Evolutionary conservation across 2,329 filamentous ascomycete genomes (phyloP).

Genomic region (Xylariaceae sp.): DNA sequence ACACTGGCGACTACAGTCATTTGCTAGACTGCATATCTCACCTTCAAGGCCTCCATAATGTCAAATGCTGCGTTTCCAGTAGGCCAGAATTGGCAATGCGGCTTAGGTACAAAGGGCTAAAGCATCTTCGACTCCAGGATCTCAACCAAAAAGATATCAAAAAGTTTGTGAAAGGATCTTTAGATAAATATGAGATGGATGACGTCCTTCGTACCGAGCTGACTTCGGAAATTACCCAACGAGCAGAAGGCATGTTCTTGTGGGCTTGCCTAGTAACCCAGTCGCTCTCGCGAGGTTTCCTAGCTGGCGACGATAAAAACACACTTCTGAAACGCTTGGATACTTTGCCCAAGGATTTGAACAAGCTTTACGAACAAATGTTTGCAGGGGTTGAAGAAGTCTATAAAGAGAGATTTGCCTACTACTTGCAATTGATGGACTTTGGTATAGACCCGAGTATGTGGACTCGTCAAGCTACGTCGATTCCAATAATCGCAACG

Average conservation of each 20-base stretch:
- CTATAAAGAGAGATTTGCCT: constrained; percentile 5
- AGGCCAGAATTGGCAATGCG: constrained; percentile 7
- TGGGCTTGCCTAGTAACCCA: constrained; percentile 19
- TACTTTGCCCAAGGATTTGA: constrained; percentile 1
- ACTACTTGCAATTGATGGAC: constrained; percentile 6
- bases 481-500: constrained; percentile 1
- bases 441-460: not conserved
- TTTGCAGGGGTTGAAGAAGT: constrained; percentile 4
- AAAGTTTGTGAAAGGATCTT: not conserved
- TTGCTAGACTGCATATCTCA: not conserved
- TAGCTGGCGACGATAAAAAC: constrained; percentile 2
- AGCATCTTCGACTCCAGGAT: constrained; percentile 16
- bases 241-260: constrained; percentile 15
- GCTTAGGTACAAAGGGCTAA: not conserved
- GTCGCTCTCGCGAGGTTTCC: not conserved
- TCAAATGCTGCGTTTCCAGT: constrained; percentile 18
- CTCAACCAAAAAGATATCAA: constrained; percentile 10
- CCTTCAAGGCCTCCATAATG: not conserved
- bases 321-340: constrained; percentile 7
- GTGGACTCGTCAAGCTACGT: not conserved
- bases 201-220: not conserved
- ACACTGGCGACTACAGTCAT: not conserved
- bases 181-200: not conserved
- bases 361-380: constrained; percentile 14
- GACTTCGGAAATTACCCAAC: not conserved